These are phyloP conservation scores for Vinca minor DNA, from an alignment of 257 asterid species.

Conservation along the genomic window DNA sequence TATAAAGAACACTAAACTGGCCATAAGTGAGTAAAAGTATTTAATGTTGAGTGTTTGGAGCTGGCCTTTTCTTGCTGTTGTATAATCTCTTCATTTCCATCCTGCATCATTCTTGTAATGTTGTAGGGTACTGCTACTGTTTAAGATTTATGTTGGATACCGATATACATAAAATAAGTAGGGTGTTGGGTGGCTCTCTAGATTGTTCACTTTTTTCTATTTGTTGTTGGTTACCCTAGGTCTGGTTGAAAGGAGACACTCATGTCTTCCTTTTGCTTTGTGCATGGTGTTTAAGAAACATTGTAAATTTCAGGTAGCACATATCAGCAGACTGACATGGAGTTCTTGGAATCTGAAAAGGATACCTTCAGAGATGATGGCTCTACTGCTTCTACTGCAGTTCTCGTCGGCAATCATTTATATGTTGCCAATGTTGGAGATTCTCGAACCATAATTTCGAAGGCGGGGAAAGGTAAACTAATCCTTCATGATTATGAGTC, in stretches of 20 bases:
- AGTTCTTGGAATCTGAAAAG: slow-evolving; percentile 81
- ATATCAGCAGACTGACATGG: slow-evolving; percentile 75
- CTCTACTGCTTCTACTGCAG: slow-evolving; percentile 85
- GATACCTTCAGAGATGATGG: slow-evolving; percentile 96
- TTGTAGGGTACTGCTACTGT: not conserved
- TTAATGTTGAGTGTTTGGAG: not conserved
- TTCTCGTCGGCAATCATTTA: slow-evolving; percentile 84
- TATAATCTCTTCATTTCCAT: not conserved
- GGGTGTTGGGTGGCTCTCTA: slow-evolving; percentile 5
- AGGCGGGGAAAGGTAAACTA: slow-evolving; percentile 78
- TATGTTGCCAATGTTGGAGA: slow-evolving; percentile 99
- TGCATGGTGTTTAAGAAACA: not conserved
- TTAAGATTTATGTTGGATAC: not conserved
- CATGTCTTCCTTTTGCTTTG: not conserved
- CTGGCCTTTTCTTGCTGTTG: not conserved
- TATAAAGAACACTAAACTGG: slow-evolving; percentile 52
- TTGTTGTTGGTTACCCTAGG: not conserved
- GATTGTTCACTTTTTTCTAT: not conserved
- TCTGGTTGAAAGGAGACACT: not conserved
- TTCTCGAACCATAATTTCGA: slow-evolving; percentile 85
- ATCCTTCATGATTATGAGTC: not conserved
- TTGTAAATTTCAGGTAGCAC: slow-evolving; percentile 54
- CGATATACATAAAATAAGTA: too few relatives aligned
- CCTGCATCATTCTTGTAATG: slow-evolving; percentile 1
- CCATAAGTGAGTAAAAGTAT: slow-evolving; percentile 68